Percentiles rank a stretch among this genome's conserved stretches.
Evolutionary conservation across 2,329 filamentous ascomycete genomes (phyloP).

Genomic region (Colletotrichum sp.): DNA sequence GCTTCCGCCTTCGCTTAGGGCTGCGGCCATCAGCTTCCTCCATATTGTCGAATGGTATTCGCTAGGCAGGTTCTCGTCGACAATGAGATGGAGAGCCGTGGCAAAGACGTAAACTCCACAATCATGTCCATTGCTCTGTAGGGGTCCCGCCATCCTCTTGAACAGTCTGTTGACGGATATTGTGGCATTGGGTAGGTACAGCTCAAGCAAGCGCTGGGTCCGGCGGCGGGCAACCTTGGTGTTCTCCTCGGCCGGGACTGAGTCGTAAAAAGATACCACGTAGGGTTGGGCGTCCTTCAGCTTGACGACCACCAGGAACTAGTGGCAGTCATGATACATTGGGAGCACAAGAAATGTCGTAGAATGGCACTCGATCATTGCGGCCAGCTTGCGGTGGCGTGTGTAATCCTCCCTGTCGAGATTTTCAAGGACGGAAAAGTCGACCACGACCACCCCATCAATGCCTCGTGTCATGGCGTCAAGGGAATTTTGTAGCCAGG

Average conservation of each 20-base stretch:
- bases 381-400: background rate
- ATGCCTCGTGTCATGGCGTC: background rate
- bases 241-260: rapidly evolving
- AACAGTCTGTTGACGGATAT: background rate
- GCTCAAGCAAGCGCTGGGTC: background rate
- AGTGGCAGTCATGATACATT: background rate
- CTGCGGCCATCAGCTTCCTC: background rate
- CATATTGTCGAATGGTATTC: background rate
- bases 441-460: background rate
- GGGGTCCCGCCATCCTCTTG: background rate
- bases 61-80: background rate
- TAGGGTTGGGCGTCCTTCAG: background rate
- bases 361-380: background rate
- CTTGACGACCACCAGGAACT: background rate
- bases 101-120: background rate
- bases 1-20: background rate
- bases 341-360: background rate
- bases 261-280: background rate
- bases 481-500: background rate
- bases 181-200: rapidly evolving
- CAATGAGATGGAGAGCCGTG: background rate
- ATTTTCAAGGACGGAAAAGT: background rate
- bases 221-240: background rate
- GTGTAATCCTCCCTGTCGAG: background rate
- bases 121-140: background rate